Evolutionary conservation across 345 rosid species (phyloP).

Genomic region (Dovyalis caffra): DNA sequence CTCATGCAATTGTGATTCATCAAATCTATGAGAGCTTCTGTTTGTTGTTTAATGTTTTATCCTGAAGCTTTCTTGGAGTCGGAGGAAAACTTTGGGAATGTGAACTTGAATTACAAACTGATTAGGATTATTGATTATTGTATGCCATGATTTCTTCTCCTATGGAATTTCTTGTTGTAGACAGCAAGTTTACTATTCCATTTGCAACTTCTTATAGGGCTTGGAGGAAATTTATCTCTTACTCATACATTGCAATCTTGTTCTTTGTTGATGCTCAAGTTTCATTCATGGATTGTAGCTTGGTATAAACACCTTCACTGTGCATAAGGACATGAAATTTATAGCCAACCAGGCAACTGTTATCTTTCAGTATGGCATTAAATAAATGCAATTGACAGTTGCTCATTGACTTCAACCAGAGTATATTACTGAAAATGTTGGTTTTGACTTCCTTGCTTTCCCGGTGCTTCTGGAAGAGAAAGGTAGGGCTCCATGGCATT

Average conservation of each 20-base stretch:
- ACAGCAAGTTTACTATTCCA: not conserved
- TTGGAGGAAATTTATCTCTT: not conserved
- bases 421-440: not conserved
- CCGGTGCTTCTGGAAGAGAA: not conserved
- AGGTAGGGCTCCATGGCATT: not conserved
- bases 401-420: not conserved
- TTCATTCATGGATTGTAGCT: not conserved
- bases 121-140: not conserved
- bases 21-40: not conserved
- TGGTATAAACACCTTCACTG: not conserved
- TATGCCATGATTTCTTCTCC: not conserved
- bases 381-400: not conserved
- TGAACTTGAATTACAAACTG: not conserved
- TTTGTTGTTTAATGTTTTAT: not conserved
- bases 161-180: not conserved
- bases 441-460: not conserved
- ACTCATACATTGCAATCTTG: not conserved
- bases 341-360: not conserved
- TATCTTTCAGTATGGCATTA: not conserved
- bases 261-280: not conserved
- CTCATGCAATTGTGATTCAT: not conserved
- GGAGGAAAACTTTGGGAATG: not conserved
- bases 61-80: not conserved
- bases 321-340: not conserved
- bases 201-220: not conserved